Evolutionary conservation across 2,329 filamentous ascomycete species (phyloP).

Genomic region (Sclerotinia sclerotiorum): DNA sequence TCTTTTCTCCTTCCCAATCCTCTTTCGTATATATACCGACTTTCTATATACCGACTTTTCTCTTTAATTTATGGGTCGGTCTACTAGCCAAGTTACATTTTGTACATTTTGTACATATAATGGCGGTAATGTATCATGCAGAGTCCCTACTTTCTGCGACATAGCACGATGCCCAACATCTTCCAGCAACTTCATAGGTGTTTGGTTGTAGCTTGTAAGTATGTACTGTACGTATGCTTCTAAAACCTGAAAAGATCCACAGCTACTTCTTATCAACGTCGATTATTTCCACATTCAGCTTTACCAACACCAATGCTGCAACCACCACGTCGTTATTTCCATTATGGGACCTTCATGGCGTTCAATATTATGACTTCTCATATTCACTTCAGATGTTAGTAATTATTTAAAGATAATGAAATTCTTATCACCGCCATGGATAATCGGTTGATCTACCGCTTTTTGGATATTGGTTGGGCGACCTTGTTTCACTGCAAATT

Average conservation of each 20-base stretch:
- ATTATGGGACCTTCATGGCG: not conserved
- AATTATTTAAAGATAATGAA: not conserved
- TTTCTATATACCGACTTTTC: not conserved
- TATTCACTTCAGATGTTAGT: not conserved
- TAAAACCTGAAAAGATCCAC: constrained; percentile 4
- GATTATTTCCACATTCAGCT: constrained; percentile 5
- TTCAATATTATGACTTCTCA: not conserved
- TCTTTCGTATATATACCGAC: not conserved
- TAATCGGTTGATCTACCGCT: constrained; percentile 11
- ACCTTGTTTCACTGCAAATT: not conserved
- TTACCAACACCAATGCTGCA: not conserved
- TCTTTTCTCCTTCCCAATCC: not conserved
- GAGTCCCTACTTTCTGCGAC: constrained; percentile 12
- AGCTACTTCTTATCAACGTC: not conserved
- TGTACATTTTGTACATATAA: not conserved
- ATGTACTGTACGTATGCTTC: not conserved
- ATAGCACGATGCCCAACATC: constrained; percentile 9
- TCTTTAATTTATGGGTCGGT: not conserved
- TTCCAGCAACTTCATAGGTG: not conserved
- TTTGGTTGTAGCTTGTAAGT: not conserved
- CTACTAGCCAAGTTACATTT: no score
- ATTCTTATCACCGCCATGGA: not conserved
- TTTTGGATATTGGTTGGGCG: not conserved
- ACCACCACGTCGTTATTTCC: constrained; percentile 1
- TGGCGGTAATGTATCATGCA: constrained; percentile 1